Evolutionary conservation across 1,284 basidiomycete species (phyloP).

Genomic region (Porphyrellus sp.): DNA sequence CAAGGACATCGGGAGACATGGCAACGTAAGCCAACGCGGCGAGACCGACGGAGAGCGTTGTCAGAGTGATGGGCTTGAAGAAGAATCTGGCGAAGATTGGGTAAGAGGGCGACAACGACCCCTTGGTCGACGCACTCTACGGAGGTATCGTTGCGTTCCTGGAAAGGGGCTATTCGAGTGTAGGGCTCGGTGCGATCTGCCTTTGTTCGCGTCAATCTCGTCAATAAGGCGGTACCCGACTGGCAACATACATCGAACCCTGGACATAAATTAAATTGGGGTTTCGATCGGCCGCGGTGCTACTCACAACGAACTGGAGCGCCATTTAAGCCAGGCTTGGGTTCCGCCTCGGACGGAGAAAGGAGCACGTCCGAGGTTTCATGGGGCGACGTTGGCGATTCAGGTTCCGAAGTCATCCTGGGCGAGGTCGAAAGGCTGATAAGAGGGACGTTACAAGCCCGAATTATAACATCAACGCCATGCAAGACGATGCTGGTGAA

Average conservation of each 20-base stretch:
- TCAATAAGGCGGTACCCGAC: not conserved
- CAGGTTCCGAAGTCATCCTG: slow-evolving; percentile 22
- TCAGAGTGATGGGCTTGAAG: slow-evolving; percentile 76
- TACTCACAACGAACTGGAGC: slow-evolving; percentile 42
- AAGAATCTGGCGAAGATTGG: slow-evolving; percentile 57
- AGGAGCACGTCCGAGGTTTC: slow-evolving; percentile 35
- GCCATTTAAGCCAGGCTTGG: slow-evolving; percentile 39
- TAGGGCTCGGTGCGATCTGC: slow-evolving; percentile 79
- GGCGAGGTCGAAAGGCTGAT: not conserved
- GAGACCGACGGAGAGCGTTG: slow-evolving; percentile 63
- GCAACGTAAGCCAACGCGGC: slow-evolving; percentile 72
- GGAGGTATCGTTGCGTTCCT: slow-evolving; percentile 76
- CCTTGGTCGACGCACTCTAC: slow-evolving; percentile 58
- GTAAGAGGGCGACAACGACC: not conserved
- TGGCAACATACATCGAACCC: slow-evolving; percentile 48
- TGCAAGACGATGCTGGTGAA: slow-evolving; percentile 1
- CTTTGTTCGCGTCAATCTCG: slow-evolving; percentile 38
- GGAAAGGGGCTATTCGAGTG: slow-evolving; percentile 75
- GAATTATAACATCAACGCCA: slow-evolving; percentile 4
- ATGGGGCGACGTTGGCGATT: slow-evolving; percentile 31
- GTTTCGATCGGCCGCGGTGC: not conserved
- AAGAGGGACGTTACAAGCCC: not conserved
- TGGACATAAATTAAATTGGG: slow-evolving; percentile 17
- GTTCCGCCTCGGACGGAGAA: slow-evolving; percentile 33
- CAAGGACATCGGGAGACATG: slow-evolving; percentile 72